These are phyloP conservation scores for Raffaelea arxii DNA, from an alignment of 2,329 filamentous ascomycete species.

Conservation along the genomic window DNA sequence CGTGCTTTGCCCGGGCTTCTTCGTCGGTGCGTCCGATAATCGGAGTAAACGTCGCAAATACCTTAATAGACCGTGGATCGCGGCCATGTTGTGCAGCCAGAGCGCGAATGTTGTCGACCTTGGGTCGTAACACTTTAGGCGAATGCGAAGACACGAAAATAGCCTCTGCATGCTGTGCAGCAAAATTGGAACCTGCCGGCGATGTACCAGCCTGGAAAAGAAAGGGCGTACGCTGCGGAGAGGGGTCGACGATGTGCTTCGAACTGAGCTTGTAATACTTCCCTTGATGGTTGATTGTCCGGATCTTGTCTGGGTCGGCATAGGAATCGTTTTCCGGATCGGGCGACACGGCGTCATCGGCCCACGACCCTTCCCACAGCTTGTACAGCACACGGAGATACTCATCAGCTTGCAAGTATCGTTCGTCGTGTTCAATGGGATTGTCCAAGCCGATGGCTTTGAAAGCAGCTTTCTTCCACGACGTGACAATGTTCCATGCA, in stretches of 20 bases:
- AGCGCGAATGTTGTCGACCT: conserved; percentile 9
- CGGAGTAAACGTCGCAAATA: conserved; percentile 12
- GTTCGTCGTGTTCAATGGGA: conserved; percentile 12
- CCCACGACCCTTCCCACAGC: conserved; percentile 9
- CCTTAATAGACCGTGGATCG: conserved; percentile 11
- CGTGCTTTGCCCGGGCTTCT: conserved; percentile 14
- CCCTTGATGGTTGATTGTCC: conserved; percentile 5
- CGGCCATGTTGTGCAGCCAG: conserved; percentile 9
- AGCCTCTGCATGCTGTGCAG: conserved; percentile 13
- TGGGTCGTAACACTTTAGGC: not conserved
- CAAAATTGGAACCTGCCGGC: conserved; percentile 11
- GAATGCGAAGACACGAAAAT: conserved; percentile 3
- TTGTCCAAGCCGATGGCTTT: conserved; percentile 9
- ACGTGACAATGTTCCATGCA: conserved; percentile 15
- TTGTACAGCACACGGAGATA: conserved; percentile 14
- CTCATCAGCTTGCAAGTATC: conserved; percentile 13
- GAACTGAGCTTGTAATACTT: conserved; percentile 2
- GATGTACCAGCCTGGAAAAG: conserved; percentile 14
- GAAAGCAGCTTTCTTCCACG: conserved; percentile 10
- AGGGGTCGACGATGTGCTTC: conserved; percentile 4
- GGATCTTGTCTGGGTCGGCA: conserved; percentile 5
- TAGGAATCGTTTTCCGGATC: conserved; percentile 2
- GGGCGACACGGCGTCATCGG: conserved; percentile 4
- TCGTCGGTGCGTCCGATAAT: conserved; percentile 13
- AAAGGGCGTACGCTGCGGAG: conserved; percentile 10